Conservation (phyloP, 2,329 filamentous ascomycete genomes). For the Microdochium paspali region DNA sequence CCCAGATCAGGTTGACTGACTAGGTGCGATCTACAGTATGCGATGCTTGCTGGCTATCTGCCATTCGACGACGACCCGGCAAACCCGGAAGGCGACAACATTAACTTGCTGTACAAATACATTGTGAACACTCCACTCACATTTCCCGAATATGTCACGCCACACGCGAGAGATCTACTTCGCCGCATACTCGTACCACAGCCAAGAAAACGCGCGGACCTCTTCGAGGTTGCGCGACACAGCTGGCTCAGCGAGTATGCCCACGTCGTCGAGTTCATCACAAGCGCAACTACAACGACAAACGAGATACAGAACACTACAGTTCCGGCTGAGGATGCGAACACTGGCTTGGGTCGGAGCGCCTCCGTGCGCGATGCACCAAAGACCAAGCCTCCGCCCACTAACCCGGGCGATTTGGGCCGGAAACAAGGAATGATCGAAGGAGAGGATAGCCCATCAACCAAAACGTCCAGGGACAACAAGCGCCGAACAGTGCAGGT, state of each 20-base stretch:
- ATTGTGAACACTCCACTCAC: conserved; percentile 95
- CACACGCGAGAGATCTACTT: conserved; percentile 86
- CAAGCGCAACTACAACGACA: conserved; percentile 83
- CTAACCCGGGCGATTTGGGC: conserved; percentile 51
- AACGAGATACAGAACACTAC: conserved; percentile 78
- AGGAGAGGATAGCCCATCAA: conserved; percentile 41
- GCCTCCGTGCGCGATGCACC: conserved; percentile 83
- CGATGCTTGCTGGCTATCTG: conserved; percentile 95
- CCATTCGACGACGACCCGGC: conserved; percentile 97
- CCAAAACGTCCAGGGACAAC: conserved; percentile 69
- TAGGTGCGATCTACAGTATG: conserved; percentile 56
- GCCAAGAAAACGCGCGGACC: conserved; percentile 84
- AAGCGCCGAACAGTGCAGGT: conserved; percentile 95
- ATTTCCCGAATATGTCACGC: conserved; percentile 97
- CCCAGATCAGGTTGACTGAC: conserved; percentile 9
- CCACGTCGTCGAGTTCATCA: conserved; percentile 95
- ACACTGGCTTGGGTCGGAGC: conserved; percentile 64
- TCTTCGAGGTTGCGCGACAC: conserved; percentile 95
- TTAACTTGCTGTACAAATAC: conserved; percentile 98
- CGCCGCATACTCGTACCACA: conserved; percentile 92
- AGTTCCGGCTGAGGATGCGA: conserved; percentile 45
- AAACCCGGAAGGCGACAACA: conserved; percentile 97
- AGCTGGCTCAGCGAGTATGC: conserved; percentile 97
- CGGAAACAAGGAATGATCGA: conserved; percentile 71
- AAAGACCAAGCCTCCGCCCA: conserved; percentile 51